These are phyloP conservation scores for Perilla frutescens DNA, from an alignment of 257 asterid species.

Conservation along the genomic window DNA sequence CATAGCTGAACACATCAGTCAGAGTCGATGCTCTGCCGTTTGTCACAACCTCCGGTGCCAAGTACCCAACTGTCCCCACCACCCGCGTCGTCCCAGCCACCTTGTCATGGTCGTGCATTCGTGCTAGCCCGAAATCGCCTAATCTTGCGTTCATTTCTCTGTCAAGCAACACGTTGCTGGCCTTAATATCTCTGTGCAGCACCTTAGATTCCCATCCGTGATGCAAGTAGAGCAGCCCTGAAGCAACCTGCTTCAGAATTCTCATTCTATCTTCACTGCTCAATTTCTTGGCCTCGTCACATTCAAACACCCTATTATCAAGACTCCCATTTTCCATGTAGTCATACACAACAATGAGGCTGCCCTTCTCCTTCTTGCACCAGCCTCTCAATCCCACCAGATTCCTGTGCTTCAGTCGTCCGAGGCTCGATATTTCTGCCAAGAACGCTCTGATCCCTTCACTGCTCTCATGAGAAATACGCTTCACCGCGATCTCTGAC, in stretches of 20 bases:
- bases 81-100: slow-evolving; percentile 68
- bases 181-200: slow-evolving; percentile 73
- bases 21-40: slow-evolving; percentile 65
- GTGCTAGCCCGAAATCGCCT: slow-evolving; percentile 78
- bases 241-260: slow-evolving; percentile 66
- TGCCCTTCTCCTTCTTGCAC: slow-evolving; percentile 76
- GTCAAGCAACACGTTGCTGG: slow-evolving; percentile 76
- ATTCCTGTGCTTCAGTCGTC: slow-evolving; percentile 71
- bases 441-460: slow-evolving; percentile 64
- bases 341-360: slow-evolving; percentile 66
- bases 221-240: slow-evolving; percentile 63
- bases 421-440: slow-evolving; percentile 78
- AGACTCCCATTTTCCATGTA: slow-evolving; percentile 84
- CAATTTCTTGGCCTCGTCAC: slow-evolving; percentile 47
- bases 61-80: slow-evolving; percentile 73
- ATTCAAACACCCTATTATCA: slow-evolving; percentile 56
- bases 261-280: slow-evolving; percentile 53
- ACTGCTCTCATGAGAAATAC: slow-evolving; percentile 56
- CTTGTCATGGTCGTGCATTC: slow-evolving; percentile 70
- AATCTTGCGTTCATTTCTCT: slow-evolving; percentile 67
- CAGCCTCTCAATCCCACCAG: slow-evolving; percentile 77
- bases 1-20: slow-evolving; percentile 60
- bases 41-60: slow-evolving; percentile 66
- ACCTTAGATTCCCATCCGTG: slow-evolving; percentile 78
- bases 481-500: slow-evolving; percentile 67